Conservation (phyloP, 1,284 basidiomycete genomes). For the Malassezia arunalokei region DNA sequence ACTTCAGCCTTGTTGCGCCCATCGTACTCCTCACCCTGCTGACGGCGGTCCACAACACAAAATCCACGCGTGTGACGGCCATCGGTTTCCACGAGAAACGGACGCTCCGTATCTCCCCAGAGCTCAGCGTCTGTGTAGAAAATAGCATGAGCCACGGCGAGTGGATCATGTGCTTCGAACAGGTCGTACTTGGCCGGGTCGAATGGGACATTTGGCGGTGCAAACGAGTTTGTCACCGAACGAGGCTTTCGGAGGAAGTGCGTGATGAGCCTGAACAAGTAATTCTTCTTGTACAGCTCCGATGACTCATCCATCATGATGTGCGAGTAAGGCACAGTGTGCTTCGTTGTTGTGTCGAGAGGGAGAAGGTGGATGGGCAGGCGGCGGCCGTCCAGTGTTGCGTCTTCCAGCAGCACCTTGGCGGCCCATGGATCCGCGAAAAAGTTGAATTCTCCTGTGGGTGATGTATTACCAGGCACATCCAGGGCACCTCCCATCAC, state of each 20-base stretch:
- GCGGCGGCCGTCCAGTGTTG: constrained; percentile 14
- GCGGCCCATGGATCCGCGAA: constrained; percentile 84
- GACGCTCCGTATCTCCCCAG: constrained; percentile 19
- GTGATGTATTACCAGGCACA: constrained; percentile 64
- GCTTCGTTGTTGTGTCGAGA: constrained; percentile 31
- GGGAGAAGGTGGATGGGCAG: constrained; percentile 33
- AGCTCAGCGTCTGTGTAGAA: constrained; percentile 14
- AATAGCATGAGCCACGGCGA: constrained; percentile 38
- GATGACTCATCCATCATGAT: constrained; percentile 20
- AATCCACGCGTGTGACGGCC: constrained; percentile 35
- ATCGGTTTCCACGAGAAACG: constrained; percentile 33
- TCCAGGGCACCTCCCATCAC: constrained; percentile 96
- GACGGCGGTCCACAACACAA: constrained; percentile 29
- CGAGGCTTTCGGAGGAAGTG: constrained; percentile 33
- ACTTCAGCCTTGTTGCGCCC: constrained; percentile 18
- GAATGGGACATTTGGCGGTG: constrained; percentile 22
- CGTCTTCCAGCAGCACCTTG: constrained; percentile 28
- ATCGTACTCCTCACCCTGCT: constrained; percentile 10
- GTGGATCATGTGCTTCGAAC: constrained; percentile 39
- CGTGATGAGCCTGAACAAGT: constrained; percentile 23
- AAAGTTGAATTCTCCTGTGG: constrained; percentile 62
- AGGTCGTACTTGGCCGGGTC: constrained; percentile 29
- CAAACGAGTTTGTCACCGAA: constrained; percentile 33
- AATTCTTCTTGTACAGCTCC: constrained; percentile 5
- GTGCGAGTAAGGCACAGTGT: constrained; percentile 32